Evolutionary conservation across 768 basidiomycete genomes (phyloP).

Genomic region (Boletus patriciae): DNA sequence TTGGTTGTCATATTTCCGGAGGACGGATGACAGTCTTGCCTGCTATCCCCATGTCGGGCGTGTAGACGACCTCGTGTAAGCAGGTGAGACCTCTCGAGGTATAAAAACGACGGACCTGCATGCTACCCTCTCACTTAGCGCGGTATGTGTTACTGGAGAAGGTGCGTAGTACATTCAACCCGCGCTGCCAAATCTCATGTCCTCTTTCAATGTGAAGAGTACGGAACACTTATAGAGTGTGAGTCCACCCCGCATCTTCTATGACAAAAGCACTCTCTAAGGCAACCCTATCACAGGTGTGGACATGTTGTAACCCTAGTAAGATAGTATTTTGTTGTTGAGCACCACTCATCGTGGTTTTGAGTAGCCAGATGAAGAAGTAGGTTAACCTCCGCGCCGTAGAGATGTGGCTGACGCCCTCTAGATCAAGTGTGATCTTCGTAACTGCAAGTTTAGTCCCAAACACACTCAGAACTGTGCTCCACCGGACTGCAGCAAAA

Average conservation of each 20-base stretch:
- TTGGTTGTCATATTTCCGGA: conserved; percentile 24
- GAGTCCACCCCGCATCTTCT: conserved; percentile 19
- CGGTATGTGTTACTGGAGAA: conserved; percentile 60
- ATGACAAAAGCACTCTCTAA: conserved; percentile 2
- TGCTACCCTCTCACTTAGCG: conserved; percentile 5
- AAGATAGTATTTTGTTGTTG: conserved; percentile 15
- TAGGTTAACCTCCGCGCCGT: conserved; percentile 16
- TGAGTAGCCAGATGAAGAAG: conserved; percentile 60
- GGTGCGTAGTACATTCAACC: conserved; percentile 39
- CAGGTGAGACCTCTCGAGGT: conserved; percentile 27
- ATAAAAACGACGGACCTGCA: conserved; percentile 27
- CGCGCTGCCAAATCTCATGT: conserved; percentile 19
- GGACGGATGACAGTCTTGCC: conserved; percentile 24
- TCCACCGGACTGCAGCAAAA: conserved; percentile 51
- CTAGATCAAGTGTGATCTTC: conserved; percentile 63
- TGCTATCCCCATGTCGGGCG: conserved; percentile 28
- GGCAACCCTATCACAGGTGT: conserved; percentile 39
- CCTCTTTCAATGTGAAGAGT: conserved; percentile 46
- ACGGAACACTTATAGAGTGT: conserved; percentile 54
- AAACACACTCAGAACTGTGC: conserved; percentile 50
- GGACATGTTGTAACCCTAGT: conserved; percentile 55
- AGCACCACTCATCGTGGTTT: conserved; percentile 7
- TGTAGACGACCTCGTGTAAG: conserved; percentile 29
- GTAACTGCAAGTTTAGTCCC: conserved; percentile 63
- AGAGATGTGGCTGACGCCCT: conserved; percentile 13